Percentiles rank a stretch among this genome's conserved stretches.
Conservation (phyloP, 495 filamentous ascomycete species). For the Cryomyces minteri region DNA sequence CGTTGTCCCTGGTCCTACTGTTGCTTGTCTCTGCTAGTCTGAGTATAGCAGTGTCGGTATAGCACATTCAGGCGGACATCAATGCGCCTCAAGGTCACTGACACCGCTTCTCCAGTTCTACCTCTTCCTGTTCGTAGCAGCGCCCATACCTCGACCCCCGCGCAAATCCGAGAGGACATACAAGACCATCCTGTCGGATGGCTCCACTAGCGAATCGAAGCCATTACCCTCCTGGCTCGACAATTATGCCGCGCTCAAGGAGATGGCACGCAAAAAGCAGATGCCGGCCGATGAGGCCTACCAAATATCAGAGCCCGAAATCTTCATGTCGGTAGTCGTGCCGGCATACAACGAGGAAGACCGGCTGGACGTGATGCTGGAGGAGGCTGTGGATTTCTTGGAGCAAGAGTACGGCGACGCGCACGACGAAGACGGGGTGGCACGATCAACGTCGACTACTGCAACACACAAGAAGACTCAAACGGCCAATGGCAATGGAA, state of each 20-base stretch:
- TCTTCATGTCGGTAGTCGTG: slow-evolving; percentile 75
- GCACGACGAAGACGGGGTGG: slow-evolving; percentile 3
- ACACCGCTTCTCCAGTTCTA: slow-evolving; percentile 36
- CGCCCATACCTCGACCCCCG: slow-evolving; percentile 60
- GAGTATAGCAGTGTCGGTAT: neutral
- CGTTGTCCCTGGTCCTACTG: neutral
- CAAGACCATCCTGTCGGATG: slow-evolving; percentile 49
- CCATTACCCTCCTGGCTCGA: slow-evolving; percentile 75
- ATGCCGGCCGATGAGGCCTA: slow-evolving; percentile 20
- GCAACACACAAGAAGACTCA: neutral
- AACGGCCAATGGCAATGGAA: slow-evolving; percentile 4
- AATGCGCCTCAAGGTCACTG: neutral
- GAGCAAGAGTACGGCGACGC: slow-evolving; percentile 50
- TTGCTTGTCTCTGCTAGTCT: neutral
- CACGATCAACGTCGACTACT: neutral
- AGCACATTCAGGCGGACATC: neutral
- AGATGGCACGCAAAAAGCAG: slow-evolving; percentile 19
- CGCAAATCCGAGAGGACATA: slow-evolving; percentile 74
- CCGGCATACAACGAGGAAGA: slow-evolving; percentile 91
- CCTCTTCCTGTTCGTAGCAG: slow-evolving; percentile 48
- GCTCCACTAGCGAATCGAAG: slow-evolving; percentile 35
- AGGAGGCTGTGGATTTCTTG: slow-evolving; percentile 78
- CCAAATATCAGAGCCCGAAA: slow-evolving; percentile 29
- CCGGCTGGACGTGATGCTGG: slow-evolving; percentile 63
- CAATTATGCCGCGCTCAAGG: slow-evolving; percentile 36